These are phyloP conservation scores for Colletotrichum cordylinicola DNA, from an alignment of 2,329 filamentous ascomycete genomes.

Conservation along the genomic window DNA sequence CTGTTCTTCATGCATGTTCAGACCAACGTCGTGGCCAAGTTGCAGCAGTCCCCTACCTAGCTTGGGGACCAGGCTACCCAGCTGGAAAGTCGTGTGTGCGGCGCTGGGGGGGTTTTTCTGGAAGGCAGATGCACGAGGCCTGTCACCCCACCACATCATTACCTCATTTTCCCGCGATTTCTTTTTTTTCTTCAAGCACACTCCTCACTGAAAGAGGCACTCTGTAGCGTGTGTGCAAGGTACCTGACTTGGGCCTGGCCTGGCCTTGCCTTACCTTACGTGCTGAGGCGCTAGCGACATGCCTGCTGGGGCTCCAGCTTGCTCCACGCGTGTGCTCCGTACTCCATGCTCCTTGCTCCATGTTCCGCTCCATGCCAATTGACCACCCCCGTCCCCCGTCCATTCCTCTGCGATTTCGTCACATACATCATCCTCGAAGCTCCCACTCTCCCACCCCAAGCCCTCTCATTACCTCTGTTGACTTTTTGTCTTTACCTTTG, in stretches of 20 bases:
- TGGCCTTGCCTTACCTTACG: not conserved
- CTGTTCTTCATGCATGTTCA: not conserved
- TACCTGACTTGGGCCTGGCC: not conserved
- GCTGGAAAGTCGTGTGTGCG: not conserved
- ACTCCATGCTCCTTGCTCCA: conserved; percentile 6
- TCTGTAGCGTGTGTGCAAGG: not conserved
- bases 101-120: not conserved
- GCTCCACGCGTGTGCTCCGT: conserved; percentile 1
- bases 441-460: not conserved
- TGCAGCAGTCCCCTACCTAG: not conserved
- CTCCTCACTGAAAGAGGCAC: not conserved
- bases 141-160: conserved; percentile 19
- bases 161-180: not conserved
- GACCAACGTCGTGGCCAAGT: not conserved
- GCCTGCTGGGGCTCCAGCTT: not conserved
- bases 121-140: conserved; percentile 2
- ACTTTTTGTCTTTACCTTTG: not conserved
- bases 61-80: not conserved
- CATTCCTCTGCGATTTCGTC: conserved; percentile 22
- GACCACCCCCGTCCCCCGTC: conserved; percentile 4
- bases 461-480: not conserved
- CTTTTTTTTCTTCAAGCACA: not conserved
- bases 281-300: not conserved
- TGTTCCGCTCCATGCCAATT: conserved; percentile 19
- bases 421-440: conserved; percentile 20